A percentile compares a stretch with the other conserved stretches of the same genome.
Evolutionary conservation across 2,329 filamentous ascomycete genomes (phyloP).

Genomic region (Fonsecaea nubica): DNA sequence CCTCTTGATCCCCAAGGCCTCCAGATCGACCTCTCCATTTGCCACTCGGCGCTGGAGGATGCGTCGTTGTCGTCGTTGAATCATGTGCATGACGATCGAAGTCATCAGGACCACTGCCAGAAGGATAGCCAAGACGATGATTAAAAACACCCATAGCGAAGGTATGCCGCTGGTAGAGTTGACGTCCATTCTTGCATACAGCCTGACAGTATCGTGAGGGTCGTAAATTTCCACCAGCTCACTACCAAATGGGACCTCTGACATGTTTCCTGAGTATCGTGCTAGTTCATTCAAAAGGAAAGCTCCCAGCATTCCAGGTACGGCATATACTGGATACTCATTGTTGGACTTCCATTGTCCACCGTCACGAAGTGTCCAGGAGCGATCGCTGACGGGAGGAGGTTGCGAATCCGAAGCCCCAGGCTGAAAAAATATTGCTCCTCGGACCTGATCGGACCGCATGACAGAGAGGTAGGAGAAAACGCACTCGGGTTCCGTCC

Average conservation of each 20-base stretch:
- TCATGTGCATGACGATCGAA: constrained; percentile 75
- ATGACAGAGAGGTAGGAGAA: constrained; percentile 70
- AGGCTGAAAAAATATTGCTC: constrained; percentile 63
- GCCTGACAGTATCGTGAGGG: constrained; percentile 54
- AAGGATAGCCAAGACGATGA: constrained; percentile 73
- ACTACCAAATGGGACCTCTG: constrained; percentile 43
- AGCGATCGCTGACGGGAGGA: constrained; percentile 66
- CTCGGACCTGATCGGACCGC: constrained; percentile 67
- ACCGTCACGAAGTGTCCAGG: constrained; percentile 74
- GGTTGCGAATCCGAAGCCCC: constrained; percentile 62
- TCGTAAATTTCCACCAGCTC: constrained; percentile 48
- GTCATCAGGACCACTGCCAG: constrained; percentile 70
- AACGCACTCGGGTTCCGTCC: constrained; percentile 78
- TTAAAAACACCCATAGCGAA: constrained; percentile 79
- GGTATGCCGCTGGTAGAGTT: constrained; percentile 66
- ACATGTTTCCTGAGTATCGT: constrained; percentile 78
- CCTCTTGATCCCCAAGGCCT: constrained; percentile 82
- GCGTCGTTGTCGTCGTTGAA: constrained; percentile 74
- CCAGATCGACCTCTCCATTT: constrained; percentile 81
- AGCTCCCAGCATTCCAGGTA: constrained; percentile 71
- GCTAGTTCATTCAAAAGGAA: constrained; percentile 74
- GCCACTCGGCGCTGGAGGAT: constrained; percentile 73
- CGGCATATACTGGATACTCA: constrained; percentile 80
- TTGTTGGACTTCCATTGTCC: constrained; percentile 74
- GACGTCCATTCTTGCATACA: constrained; percentile 49